Evolutionary conservation across 2,329 filamentous ascomycete genomes (phyloP).

Genomic region (Fusarium sp.): DNA sequence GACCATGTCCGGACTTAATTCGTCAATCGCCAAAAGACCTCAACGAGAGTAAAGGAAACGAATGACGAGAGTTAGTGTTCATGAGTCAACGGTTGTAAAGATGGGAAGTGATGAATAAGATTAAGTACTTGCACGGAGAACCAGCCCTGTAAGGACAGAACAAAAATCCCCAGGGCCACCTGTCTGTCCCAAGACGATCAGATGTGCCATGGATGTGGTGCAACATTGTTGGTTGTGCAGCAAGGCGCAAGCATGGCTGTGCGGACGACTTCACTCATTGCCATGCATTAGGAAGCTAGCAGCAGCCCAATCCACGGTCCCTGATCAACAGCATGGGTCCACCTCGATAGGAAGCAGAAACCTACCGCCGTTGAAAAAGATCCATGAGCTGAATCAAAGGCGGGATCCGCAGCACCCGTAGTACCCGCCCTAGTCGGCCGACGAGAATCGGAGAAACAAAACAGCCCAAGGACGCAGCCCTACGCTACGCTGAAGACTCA

Average conservation of each 20-base stretch:
- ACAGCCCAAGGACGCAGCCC: not conserved
- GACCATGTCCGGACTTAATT: slow-evolving; percentile 9
- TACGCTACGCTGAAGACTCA: not conserved
- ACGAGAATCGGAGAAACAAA: not conserved
- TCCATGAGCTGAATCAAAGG: not conserved
- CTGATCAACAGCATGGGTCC: not conserved
- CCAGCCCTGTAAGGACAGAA: slow-evolving; percentile 17
- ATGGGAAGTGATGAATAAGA: slow-evolving; percentile 19
- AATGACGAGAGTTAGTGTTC: not conserved
- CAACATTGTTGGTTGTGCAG: slow-evolving; percentile 4
- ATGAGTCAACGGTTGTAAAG: not conserved
- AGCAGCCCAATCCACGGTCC: slow-evolving; percentile 1
- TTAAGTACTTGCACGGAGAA: slow-evolving; percentile 2
- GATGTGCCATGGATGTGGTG: not conserved
- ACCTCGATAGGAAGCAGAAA: not conserved
- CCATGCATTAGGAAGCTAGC: not conserved
- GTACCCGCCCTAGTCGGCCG: not conserved
- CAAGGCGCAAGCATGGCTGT: slow-evolving; percentile 32
- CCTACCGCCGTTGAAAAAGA: not conserved
- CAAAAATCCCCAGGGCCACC: not conserved
- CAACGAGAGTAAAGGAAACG: not conserved
- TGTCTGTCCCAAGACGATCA: not conserved
- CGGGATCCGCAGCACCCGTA: not conserved
- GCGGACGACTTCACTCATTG: not conserved
- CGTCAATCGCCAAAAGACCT: slow-evolving; percentile 1